These are phyloP conservation scores for Leptomonas seymouri DNA, from an alignment of 208 protist species.

Conservation along the genomic window DNA sequence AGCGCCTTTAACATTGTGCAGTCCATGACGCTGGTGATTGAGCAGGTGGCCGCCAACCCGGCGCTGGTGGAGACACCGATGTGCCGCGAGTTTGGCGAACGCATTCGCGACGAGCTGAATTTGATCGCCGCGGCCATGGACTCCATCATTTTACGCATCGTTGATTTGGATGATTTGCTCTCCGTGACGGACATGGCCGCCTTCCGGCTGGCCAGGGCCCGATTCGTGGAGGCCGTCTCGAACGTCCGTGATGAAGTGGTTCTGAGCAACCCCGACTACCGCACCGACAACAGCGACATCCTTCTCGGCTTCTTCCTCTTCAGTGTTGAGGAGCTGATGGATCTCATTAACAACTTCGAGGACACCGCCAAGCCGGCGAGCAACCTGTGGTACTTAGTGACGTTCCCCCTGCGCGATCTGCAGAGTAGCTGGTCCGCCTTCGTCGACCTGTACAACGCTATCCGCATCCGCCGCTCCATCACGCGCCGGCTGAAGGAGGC, in stretches of 20 bases:
- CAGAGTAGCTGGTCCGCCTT: constrained; percentile 56
- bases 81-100: constrained; percentile 65
- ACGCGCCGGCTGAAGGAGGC: constrained; percentile 85
- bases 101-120: constrained; percentile 53
- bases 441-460: constrained; percentile 35
- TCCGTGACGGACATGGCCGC: constrained; percentile 55
- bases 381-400: constrained; percentile 60
- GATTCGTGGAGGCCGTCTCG: constrained; percentile 76
- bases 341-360: constrained; percentile 61
- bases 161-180: constrained; percentile 58
- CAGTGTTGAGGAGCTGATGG: constrained; percentile 76
- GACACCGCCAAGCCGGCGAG: constrained; percentile 43
- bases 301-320: constrained; percentile 88
- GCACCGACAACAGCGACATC: constrained; percentile 79
- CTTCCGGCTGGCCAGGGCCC: constrained; percentile 52
- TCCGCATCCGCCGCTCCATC: constrained; percentile 58
- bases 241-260: constrained; percentile 76
- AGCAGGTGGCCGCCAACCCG: constrained; percentile 68
- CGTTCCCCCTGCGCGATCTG: constrained; percentile 57
- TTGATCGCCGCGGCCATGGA: constrained; percentile 79
- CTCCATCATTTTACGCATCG: constrained; percentile 72
- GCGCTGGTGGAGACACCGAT: constrained; percentile 67
- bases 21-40: constrained; percentile 79
- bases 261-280: constrained; percentile 84
- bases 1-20: constrained; percentile 60